Evolutionary conservation across 208 protist species (phyloP), one percentile per base, ranked within the genome.

Genomic region (Acanthamoeba triangularis): DNA sequence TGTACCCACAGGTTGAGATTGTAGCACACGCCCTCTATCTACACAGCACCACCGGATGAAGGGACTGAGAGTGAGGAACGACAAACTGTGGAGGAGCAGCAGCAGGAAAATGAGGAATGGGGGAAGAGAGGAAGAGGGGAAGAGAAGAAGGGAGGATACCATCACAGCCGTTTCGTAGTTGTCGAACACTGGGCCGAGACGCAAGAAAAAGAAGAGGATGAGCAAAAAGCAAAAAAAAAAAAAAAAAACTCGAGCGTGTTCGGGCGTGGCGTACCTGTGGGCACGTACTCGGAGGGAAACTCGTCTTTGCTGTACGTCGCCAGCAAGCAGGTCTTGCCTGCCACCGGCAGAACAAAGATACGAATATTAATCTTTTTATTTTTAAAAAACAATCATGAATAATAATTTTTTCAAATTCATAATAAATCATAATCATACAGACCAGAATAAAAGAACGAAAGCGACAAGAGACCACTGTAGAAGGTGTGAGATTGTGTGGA

Each of bases 1-100:
- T n/a, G 10, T 59, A 69, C 82, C 82, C 82, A 90, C 7, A 90
- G 82, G 82, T 90, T 90, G n/a, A 90, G 82, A 33, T 90, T 90
- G 52, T 90, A 90, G 82, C 82, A 90, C 20, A 90, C 56, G 10
- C 82, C 82, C 10, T 90, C 82, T 59, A 90, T 90, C 82, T 90
- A 5, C n/a, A 82, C 37, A 41, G 37, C 37, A 41, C 16, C 69
- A 30, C 35, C n/a, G 28, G 13, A 25, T 78, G 28, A 78, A 18
- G 35, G 16, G 13, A 33, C 7, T 30, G 11, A 54, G 16, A 54
- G 8, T 10, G 44, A 85, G 14, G 44, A 54, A 85, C n/a, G n/a
- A n/a, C n/a, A n/a, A n/a, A n/a, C n/a, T n/a, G n/a, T n/a, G n/a
- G n/a, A n/a, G n/a, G n/a, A n/a, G n/a, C n/a, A n/a, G n/a, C n/a